Evolutionary conservation across 2,329 filamentous ascomycete genomes (phyloP).

Genomic region (Neonectria hederae): DNA sequence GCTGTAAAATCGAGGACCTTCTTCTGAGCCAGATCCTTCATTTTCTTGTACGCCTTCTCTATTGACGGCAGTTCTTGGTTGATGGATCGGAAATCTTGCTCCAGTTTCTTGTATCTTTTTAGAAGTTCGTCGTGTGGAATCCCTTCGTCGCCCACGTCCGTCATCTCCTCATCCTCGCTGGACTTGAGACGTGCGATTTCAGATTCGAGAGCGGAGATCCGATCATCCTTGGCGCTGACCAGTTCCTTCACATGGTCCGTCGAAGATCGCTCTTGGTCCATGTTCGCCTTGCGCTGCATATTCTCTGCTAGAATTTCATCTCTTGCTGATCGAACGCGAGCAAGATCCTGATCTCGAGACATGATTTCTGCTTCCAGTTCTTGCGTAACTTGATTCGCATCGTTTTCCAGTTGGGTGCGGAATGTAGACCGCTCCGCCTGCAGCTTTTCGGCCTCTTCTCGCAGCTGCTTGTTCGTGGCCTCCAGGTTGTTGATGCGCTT

Average conservation of each 20-base stretch:
- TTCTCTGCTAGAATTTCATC: slow-evolving; percentile 89
- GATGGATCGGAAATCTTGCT: slow-evolving; percentile 83
- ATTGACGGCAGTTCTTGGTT: slow-evolving; percentile 89
- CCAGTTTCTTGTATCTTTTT: slow-evolving; percentile 76
- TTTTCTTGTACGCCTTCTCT: slow-evolving; percentile 90
- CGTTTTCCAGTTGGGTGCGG: slow-evolving; percentile 81
- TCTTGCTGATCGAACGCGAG: slow-evolving; percentile 82
- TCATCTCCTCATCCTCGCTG: slow-evolving; percentile 57
- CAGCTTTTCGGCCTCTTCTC: slow-evolving; percentile 85
- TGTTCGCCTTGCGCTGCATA: slow-evolving; percentile 78
- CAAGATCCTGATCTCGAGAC: slow-evolving; percentile 83
- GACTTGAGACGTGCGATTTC: slow-evolving; percentile 78
- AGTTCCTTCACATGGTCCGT: slow-evolving; percentile 82
- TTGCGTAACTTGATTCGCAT: slow-evolving; percentile 74
- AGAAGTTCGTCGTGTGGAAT: slow-evolving; percentile 77
- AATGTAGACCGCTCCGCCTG: slow-evolving; percentile 87
- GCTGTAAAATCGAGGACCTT: slow-evolving; percentile 82
- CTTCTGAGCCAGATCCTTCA: slow-evolving; percentile 83
- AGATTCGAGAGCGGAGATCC: slow-evolving; percentile 83
- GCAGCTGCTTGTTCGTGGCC: slow-evolving; percentile 83
- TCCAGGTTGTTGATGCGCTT: slow-evolving; percentile 92
- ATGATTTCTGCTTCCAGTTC: slow-evolving; percentile 87
- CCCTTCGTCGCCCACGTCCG: slow-evolving; percentile 60
- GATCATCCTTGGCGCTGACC: slow-evolving; percentile 78
- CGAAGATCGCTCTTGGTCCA: slow-evolving; percentile 78